Percentiles rank a stretch among this genome's conserved stretches.
phyloP scores from a whole-genome alignment of 2,329 filamentous ascomycete genomes.

The Colletotrichum endophyticum region DNA sequence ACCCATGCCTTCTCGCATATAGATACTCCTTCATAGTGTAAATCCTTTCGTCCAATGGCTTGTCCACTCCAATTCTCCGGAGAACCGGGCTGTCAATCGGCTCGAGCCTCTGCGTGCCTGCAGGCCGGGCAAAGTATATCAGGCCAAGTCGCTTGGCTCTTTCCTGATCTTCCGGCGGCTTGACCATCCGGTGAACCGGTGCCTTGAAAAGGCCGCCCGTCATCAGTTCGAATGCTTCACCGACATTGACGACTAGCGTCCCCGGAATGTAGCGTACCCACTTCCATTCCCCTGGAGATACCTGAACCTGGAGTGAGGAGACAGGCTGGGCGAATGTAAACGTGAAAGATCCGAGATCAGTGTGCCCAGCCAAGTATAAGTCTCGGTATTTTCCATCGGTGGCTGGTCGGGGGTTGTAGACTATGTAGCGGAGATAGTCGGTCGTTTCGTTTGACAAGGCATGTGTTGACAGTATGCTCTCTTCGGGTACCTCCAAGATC shows the following conservation, averaged over 20 bases:
- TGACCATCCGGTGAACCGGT: slow-evolving; percentile 35
- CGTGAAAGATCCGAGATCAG: slow-evolving; percentile 56
- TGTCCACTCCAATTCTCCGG: not conserved
- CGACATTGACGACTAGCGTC: slow-evolving; percentile 48
- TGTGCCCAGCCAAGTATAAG: slow-evolving; percentile 39
- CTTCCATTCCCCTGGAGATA: slow-evolving; percentile 40
- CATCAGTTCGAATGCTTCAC: slow-evolving; percentile 30
- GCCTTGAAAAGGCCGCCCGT: slow-evolving; percentile 32
- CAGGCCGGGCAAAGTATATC: slow-evolving; percentile 38
- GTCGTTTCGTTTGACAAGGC: not conserved
- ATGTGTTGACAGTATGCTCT: not conserved
- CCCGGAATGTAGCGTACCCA: slow-evolving; percentile 48
- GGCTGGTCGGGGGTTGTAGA: not conserved
- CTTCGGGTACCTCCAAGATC: not conserved
- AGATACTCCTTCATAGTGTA: not conserved
- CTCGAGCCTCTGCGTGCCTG: slow-evolving; percentile 15
- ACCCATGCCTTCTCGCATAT: not conserved
- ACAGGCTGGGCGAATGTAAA: slow-evolving; percentile 60
- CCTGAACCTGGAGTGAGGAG: slow-evolving; percentile 53
- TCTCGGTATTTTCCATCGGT: not conserved
- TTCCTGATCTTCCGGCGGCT: slow-evolving; percentile 35
- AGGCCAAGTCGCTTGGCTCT: slow-evolving; percentile 32
- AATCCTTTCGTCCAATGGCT: not conserved
- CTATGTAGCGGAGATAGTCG: not conserved
- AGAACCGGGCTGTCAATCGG: not conserved